Evolutionary conservation across 495 filamentous ascomycete genomes (phyloP).

Genomic region (Neurospora sp.): DNA sequence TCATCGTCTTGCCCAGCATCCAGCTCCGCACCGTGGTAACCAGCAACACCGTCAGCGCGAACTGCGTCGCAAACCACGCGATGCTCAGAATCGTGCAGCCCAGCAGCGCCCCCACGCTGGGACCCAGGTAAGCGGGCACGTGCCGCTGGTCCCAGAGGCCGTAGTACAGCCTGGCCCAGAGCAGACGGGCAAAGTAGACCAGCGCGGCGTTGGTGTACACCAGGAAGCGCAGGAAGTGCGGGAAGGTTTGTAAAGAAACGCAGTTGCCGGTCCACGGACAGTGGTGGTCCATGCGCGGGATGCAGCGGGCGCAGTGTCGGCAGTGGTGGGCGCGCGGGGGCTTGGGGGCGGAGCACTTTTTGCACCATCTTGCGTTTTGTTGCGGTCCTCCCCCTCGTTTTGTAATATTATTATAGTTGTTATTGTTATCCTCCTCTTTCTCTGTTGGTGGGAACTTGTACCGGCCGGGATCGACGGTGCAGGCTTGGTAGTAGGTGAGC

Average conservation of each 20-base stretch:
- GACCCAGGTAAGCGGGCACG: slow-evolving; percentile 77
- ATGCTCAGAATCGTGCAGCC: slow-evolving; percentile 57
- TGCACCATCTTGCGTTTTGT: slow-evolving; percentile 53
- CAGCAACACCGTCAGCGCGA: slow-evolving; percentile 58
- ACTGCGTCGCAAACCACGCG: slow-evolving; percentile 49
- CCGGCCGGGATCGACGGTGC: slow-evolving; percentile 66
- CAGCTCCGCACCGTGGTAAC: slow-evolving; percentile 32
- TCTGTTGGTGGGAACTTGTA: slow-evolving; percentile 30
- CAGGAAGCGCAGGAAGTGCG: slow-evolving; percentile 83
- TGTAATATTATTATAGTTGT: background rate
- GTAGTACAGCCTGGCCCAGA: slow-evolving; percentile 46
- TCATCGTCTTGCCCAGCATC: slow-evolving; percentile 56
- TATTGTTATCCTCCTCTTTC: background rate
- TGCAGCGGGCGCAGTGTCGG: slow-evolving; percentile 76
- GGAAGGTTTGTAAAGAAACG: slow-evolving; percentile 81
- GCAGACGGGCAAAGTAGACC: slow-evolving; percentile 45
- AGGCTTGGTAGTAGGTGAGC: slow-evolving; percentile 69
- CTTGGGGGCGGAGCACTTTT: slow-evolving; percentile 73
- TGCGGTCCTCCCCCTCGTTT: background rate
- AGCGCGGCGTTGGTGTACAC: slow-evolving; percentile 66
- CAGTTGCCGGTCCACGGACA: slow-evolving; percentile 95
- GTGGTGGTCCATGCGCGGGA: slow-evolving; percentile 98
- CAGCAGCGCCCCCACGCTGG: slow-evolving; percentile 48
- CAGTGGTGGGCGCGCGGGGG: slow-evolving; percentile 90
- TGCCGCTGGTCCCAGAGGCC: slow-evolving; percentile 56